phyloP scores from a whole-genome alignment of 768 basidiomycete genomes.

The Auricularia sp. region DNA sequence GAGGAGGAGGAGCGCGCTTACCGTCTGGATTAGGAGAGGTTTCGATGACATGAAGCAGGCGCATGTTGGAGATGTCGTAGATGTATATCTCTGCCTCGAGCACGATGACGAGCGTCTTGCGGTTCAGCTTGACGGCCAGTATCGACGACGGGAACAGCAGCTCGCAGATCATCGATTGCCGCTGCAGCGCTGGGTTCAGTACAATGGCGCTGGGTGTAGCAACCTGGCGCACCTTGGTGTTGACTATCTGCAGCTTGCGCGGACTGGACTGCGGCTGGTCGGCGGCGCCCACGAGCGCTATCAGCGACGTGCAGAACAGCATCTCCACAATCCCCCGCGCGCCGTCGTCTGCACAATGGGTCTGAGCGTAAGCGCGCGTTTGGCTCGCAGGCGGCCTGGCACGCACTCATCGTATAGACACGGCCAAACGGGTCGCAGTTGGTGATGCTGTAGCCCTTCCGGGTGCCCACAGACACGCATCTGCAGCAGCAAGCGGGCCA shows the following conservation, averaged over 20 bases:
- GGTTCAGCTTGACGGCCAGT: slow-evolving; percentile 94
- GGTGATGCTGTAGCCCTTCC: slow-evolving; percentile 92
- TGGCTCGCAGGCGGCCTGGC: not conserved
- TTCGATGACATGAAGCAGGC: slow-evolving; percentile 92
- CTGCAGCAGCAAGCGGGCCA: slow-evolving; percentile 24
- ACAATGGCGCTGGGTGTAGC: not conserved
- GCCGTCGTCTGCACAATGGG: slow-evolving; percentile 58
- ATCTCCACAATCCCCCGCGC: slow-evolving; percentile 96
- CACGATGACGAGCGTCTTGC: slow-evolving; percentile 91
- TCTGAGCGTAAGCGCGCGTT: not conserved
- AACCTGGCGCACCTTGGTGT: slow-evolving; percentile 70
- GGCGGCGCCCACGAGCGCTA: slow-evolving; percentile 92
- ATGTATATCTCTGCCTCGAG: slow-evolving; percentile 98
- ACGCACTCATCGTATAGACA: slow-evolving; percentile 89
- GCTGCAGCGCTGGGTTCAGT: slow-evolving; percentile 32
- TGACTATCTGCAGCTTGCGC: slow-evolving; percentile 91
- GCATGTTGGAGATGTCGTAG: slow-evolving; percentile 98
- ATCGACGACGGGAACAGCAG: slow-evolving; percentile 94
- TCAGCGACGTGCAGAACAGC: slow-evolving; percentile 97
- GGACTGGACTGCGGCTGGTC: slow-evolving; percentile 87
- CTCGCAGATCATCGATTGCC: slow-evolving; percentile 98
- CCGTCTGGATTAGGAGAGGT: slow-evolving; percentile 93
- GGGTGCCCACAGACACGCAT: slow-evolving; percentile 89
- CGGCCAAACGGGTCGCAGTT: slow-evolving; percentile 97
- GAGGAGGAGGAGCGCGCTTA: slow-evolving; percentile 22